Percentiles rank a stretch among this genome's conserved stretches.
phyloP scores from a whole-genome alignment of 352 stramenopile genomes.

The Globisporangium barbulae region DNA sequence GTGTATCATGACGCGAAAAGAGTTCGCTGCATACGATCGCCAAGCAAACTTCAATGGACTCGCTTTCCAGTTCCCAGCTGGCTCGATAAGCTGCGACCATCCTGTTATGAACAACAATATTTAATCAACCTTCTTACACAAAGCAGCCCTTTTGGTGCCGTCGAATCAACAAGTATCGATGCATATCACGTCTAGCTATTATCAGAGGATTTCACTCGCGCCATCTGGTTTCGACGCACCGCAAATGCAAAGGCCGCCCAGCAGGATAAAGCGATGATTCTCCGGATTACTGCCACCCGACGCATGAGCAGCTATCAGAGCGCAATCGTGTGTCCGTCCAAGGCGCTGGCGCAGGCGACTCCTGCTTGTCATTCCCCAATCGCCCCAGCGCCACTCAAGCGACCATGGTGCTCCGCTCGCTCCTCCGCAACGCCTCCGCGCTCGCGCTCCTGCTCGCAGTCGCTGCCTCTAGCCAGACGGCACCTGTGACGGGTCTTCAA shows the following conservation, averaged over 20 bases:
- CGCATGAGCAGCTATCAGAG: background rate
- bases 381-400: background rate
- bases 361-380: background rate
- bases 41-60: no score
- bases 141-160: no score
- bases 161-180: background rate
- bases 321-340: background rate
- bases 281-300: background rate
- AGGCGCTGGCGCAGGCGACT: background rate
- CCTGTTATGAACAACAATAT: no score
- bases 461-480: constrained; percentile 3
- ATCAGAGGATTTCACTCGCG: background rate
- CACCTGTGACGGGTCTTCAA: background rate
- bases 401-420: constrained; percentile 14
- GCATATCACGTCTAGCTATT: background rate
- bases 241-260: background rate
- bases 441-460: constrained; percentile 14
- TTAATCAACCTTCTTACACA: no score
- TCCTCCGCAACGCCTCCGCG: constrained; percentile 15
- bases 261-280: background rate
- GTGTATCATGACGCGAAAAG: no score
- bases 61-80: no score
- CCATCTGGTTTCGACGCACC: background rate
- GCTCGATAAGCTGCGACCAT: no score
- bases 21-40: no score